phyloP scores from a whole-genome alignment of 2,329 filamentous ascomycete species.

The Sarocladium kiliense region DNA sequence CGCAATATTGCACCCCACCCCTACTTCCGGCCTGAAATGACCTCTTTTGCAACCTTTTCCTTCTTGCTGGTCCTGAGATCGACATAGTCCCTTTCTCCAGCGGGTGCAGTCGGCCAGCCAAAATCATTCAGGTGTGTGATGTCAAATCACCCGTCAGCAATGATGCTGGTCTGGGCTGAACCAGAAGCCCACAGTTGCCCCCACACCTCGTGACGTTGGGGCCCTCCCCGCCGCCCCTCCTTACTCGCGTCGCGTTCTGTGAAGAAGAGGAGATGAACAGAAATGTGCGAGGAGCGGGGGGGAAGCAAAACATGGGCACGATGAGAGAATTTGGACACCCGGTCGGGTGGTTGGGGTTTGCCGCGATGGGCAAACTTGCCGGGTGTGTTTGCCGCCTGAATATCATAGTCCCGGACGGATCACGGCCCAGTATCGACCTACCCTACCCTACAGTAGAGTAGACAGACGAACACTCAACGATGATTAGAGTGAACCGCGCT shows the following conservation, averaged over 20 bases:
- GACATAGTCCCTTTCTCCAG: neutral
- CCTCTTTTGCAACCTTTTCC: neutral
- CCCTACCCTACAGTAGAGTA: neutral
- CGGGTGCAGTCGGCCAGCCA: neutral
- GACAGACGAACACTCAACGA: too few species aligned
- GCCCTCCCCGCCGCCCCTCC: neutral
- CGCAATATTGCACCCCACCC: neutral
- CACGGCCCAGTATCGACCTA: too few species aligned
- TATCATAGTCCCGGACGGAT: too few species aligned
- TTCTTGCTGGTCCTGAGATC: neutral
- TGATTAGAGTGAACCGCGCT: too few species aligned
- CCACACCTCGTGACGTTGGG: neutral
- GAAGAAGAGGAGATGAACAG: neutral
- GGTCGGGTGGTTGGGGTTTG: neutral
- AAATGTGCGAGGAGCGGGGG: neutral
- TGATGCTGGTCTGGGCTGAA: neutral
- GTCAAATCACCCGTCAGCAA: constrained; percentile 4
- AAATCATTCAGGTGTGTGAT: neutral
- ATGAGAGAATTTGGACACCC: neutral
- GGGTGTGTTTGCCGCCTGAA: too few species aligned
- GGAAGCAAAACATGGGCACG: neutral
- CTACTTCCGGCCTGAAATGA: neutral
- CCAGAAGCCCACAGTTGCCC: neutral
- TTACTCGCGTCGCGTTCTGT: constrained; percentile 6
- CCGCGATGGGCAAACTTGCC: neutral